Base-by-base conservation (phyloP, 2,329 filamentous ascomycete species). In the Acephala macrosclerotiorum region DNA sequence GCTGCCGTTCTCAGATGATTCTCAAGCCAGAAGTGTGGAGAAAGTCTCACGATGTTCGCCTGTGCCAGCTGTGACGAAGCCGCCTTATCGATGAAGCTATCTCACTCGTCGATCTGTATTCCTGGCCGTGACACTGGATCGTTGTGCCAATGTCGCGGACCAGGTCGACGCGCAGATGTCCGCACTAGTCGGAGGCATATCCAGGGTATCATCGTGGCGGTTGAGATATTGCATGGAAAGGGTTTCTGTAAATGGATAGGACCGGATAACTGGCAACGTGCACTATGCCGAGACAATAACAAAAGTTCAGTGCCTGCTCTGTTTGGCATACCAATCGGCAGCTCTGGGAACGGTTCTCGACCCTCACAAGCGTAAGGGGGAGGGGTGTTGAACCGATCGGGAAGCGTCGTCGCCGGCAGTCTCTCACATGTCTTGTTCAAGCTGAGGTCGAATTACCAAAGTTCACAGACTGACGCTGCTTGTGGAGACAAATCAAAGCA, bases 161-260 rank as follows among this genome's bases (percentile, higher is more conserved):
- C 29, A 71, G 45, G 53, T 45, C 59, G 63, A 68, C 36, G 59
- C 63, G 66, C 53, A 63, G 61, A 47, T 47, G 42, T 47, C 60
- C 67, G 68, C 63, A 65, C 53, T 58, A 65, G 63, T 62, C 58
- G 66, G 51, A 66, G 55, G 61, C 33, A 35, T 63, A 53, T 59
- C 66, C 69, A 71, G 69, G 69, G 67, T 62, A 57, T 25, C 65
- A 64, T 60, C 16, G 59, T 36, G 58, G 70, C 66, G 66, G 63
- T 58, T 60, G 67, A 63, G 42, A 64, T 66, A 53, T 60, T 71
- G 67, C 63, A 80, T 79, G 80, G 79, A 81, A 80, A 79, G 67
- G 77, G 75, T 80, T 80, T 71, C 79, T 80, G 58, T 70, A 76
- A 79, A 79, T 73, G 79, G 79, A 78, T 73, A 72, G 70, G 71